Conservation (phyloP, 805 yeast genomes). For the Wickerhamiella occidentalis region DNA sequence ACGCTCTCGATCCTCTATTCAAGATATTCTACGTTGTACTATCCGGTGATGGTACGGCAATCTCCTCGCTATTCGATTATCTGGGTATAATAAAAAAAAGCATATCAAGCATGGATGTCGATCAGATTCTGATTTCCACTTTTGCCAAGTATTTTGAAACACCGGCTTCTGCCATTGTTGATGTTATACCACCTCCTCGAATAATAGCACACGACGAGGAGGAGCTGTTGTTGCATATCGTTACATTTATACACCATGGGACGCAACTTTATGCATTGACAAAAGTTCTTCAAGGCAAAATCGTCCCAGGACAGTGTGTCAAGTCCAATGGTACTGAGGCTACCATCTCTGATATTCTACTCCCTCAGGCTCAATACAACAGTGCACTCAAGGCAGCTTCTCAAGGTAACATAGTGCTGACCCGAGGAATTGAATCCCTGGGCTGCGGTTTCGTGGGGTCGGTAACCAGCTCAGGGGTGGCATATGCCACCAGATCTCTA, state of each 20-base stretch:
- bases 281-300: not conserved
- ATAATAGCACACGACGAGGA: too few species aligned
- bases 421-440: conserved; percentile 24
- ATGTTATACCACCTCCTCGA: conserved; percentile 19
- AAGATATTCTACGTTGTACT: conserved; percentile 54
- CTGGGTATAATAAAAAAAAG: conserved; percentile 29
- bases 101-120: conserved; percentile 39
- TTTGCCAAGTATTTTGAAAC: conserved; percentile 42
- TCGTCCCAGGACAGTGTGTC: not conserved
- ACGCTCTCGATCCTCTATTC: conserved; percentile 69
- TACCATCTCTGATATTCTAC: conserved; percentile 22
- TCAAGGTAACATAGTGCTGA: conserved; percentile 56
- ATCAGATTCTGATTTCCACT: conserved; percentile 43
- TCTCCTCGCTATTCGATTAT: conserved; percentile 36
- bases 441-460: not conserved
- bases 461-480: not conserved
- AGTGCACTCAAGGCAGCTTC: conserved; percentile 41
- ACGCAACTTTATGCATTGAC: not conserved
- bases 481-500: too few species aligned
- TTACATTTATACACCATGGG: not conserved
- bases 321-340: not conserved
- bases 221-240: not conserved
- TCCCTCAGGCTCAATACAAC: conserved; percentile 63
- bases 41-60: conserved; percentile 36
- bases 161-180: conserved; percentile 40